Evolutionary conservation across 805 yeast species (phyloP).

Genomic region (Cyberlindnera americana): DNA sequence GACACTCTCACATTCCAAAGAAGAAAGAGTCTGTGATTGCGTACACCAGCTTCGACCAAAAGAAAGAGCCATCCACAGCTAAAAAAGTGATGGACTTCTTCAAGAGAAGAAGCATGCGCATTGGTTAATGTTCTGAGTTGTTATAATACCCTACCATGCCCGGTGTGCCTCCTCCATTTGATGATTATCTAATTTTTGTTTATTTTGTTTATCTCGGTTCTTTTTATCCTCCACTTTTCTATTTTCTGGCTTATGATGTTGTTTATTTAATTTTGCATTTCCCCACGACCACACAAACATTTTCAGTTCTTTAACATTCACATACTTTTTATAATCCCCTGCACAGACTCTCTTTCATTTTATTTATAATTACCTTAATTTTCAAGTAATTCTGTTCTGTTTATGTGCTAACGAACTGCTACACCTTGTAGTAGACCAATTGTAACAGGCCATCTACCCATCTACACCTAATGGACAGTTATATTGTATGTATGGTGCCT

Average conservation of each 20-base stretch:
- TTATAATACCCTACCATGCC: too few species aligned
- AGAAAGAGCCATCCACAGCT: slow-evolving; percentile 68
- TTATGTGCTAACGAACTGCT: too few species aligned
- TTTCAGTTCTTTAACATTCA: too few species aligned
- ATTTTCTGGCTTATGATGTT: not conserved
- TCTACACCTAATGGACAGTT: not conserved
- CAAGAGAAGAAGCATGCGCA: slow-evolving; percentile 55
- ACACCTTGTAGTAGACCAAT: too few species aligned
- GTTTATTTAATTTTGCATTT: too few species aligned
- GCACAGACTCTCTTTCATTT: not conserved
- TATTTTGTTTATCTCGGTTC: not conserved
- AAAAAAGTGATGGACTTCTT: slow-evolving; percentile 75
- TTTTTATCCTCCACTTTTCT: not conserved
- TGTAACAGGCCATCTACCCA: too few species aligned
- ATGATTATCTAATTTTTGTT: not conserved
- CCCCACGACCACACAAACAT: too few species aligned
- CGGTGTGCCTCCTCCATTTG: too few species aligned
- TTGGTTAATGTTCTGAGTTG: slow-evolving; percentile 3
- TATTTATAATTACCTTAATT: too few species aligned
- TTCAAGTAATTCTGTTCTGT: too few species aligned
- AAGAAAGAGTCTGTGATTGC: slow-evolving; percentile 18
- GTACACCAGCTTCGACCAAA: slow-evolving; percentile 28
- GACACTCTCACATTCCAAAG: slow-evolving; percentile 13
- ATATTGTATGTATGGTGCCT: not conserved
- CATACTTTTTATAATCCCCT: too few species aligned